Evolutionary conservation across 2,329 filamentous ascomycete species (phyloP), one percentile per base, ranked within the genome.

Genomic region (Fusarium pseudoanthophilum): DNA sequence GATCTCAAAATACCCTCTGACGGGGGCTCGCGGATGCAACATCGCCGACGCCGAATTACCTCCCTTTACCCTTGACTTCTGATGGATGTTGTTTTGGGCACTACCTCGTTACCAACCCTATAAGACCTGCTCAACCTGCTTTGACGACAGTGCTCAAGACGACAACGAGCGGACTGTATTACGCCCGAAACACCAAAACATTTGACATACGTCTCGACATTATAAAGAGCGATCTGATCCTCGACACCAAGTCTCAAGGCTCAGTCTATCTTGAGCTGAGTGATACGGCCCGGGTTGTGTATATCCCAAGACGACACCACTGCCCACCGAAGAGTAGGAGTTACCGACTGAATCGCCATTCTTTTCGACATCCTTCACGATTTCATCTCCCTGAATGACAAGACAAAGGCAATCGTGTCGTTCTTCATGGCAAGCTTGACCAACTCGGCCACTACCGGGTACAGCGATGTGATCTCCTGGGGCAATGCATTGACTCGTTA

Each of bases 21-120:
- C 76, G 87, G 59, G 87, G 91, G 73, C 85, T 97, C 13, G 83
- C 89, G 26, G 93, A 93, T 57, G 93, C 94, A 24, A 90, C 89
- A 21, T 89, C 84, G 67, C 77, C 84, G 67, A 80, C 82, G 71
- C 84, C 85, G n/a, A 79, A 85, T 67, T 80, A 87, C 71, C 74
- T 86, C 20, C 83, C 80, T 6, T 75, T 84, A 40, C 84, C 83
- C 40, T 36, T 58, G 20, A 14, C 24, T 9, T 83, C 86, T 3
- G 80, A 84, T 32, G 84, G 80, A 81, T 34, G 79, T 77, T n/a
- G 79, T 78, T 7, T 83, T 11, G 7, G 5, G n/a, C 42, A 2
- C 16, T 18, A 4, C 16, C 0, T 26, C 16, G 2, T 24, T 1
- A 18, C 7, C 4, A 18, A 4, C 11, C 4, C n/a, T 5, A 24